Evolutionary conservation across 176 grass and related monocot species (phyloP).

Genomic region (Ensete ventricosum): DNA sequence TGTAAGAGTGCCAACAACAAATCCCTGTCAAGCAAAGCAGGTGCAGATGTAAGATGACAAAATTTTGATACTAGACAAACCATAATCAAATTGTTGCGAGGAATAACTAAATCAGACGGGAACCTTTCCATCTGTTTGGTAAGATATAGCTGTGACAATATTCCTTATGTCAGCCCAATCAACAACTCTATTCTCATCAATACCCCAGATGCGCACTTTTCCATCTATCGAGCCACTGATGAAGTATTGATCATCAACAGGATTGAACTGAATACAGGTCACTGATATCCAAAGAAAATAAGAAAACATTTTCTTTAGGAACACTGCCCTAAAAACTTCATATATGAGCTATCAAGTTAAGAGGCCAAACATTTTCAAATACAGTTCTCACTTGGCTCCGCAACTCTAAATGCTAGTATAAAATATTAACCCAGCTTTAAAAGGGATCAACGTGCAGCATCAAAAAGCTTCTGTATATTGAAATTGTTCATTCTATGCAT

Average conservation of each 20-base stretch:
- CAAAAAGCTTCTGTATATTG: too few relatives aligned
- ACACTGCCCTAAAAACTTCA: not conserved
- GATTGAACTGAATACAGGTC: slow-evolving; percentile 14
- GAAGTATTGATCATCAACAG: slow-evolving; percentile 8
- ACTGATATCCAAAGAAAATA: not conserved
- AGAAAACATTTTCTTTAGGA: not conserved
- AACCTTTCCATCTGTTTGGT: slow-evolving; percentile 2
- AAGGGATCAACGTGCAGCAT: too few relatives aligned
- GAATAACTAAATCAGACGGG: not conserved
- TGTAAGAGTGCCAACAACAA: not conserved
- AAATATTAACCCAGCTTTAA: too few relatives aligned
- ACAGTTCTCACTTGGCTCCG: too few relatives aligned
- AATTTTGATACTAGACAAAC: not conserved
- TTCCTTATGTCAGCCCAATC: slow-evolving; percentile 1
- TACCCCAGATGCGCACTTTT: slow-evolving; percentile 4
- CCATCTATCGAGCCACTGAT: slow-evolving; percentile 16
- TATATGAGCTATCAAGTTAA: too few relatives aligned
- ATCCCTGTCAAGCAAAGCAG: not conserved
- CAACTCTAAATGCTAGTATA: too few relatives aligned
- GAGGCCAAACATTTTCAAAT: too few relatives aligned
- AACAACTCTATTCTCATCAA: not conserved
- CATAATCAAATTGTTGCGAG: not conserved
- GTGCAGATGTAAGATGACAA: too few relatives aligned
- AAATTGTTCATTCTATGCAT: too few relatives aligned
- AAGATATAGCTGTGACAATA: slow-evolving; percentile 3